Base-by-base conservation (phyloP, 495 filamentous ascomycete species). In the Daldinia vernicosa region DNA sequence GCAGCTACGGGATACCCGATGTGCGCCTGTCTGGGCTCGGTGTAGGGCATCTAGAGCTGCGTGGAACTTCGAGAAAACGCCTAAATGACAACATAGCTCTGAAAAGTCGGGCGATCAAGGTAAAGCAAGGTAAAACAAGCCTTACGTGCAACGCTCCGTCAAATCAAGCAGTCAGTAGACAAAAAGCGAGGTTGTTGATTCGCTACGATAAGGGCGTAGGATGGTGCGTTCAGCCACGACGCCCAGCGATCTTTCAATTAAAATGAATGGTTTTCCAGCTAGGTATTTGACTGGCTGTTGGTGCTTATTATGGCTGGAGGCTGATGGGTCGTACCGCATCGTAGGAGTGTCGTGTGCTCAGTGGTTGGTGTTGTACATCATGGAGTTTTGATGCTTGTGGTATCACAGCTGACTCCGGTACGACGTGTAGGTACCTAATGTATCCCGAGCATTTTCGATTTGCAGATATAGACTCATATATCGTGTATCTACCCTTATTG, bases 301-400 rank as follows among this genome's bases (percentile, higher is more conserved):
- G 1, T 43, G 39, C 17, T 24, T 28, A 33, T 33, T 35, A 15
- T 57, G n/a, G 43, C n/a, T 30, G 14, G 1, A 53, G 6, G 39
- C 24, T 54, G 50, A 30, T 11, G 19, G 19, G 7, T 11, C 26
- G 51, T 28, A 14, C 19, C 24, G 52, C 30, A 27, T 50, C 51
- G 26, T 14, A 55, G 50, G 24, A 30, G 15, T 35, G 19, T 55
- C 32, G 52, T 43, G 43, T 70, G 17, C 60, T 35, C 40, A 60
- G 43, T 50, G 37, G 27, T 60, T 64, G 54, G 35, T 17, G 67
- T 70, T 60, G 55, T 50, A 64, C 62, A 60, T 26, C 7, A 24
- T 15, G 17, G 17, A 24, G 14, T 22, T 17, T 33, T 35, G 26
- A 19, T 53, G 26, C 24, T 53, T 15, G 50, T 9, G 50, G 50